Conservation (phyloP, 257 asterid species). For the Jasminum sambac region DNA sequence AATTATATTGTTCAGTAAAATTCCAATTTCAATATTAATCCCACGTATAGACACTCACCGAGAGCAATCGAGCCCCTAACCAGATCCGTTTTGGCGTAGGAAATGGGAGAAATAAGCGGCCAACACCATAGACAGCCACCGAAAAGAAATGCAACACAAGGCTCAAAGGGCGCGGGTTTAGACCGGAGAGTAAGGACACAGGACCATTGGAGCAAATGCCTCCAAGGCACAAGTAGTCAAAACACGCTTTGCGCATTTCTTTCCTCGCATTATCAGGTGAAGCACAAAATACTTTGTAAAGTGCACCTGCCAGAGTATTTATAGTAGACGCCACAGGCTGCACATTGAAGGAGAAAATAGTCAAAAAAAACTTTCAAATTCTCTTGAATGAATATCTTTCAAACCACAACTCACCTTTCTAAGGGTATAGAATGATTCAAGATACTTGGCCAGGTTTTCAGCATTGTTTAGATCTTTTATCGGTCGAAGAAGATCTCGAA, state of each 20-base stretch:
- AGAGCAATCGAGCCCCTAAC: constrained; percentile 20
- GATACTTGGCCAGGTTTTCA: constrained; percentile 26
- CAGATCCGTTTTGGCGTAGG: constrained; percentile 16
- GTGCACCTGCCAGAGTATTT: constrained; percentile 21
- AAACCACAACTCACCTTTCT: constrained; percentile 26
- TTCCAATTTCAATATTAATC: too few relatives aligned
- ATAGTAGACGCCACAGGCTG: constrained; percentile 15
- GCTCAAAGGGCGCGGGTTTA: constrained; percentile 14
- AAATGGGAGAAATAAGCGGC: constrained; percentile 19
- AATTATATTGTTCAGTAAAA: too few relatives aligned
- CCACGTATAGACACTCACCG: constrained; percentile 8
- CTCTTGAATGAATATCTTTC: not conserved
- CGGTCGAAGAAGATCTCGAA: constrained; percentile 36
- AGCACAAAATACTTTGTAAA: constrained; percentile 19
- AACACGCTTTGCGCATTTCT: constrained; percentile 20
- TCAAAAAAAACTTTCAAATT: not conserved
- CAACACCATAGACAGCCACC: constrained; percentile 17
- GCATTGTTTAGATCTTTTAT: constrained; percentile 27
- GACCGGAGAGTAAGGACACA: constrained; percentile 16
- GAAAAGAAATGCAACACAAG: constrained; percentile 20
- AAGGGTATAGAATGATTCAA: constrained; percentile 37
- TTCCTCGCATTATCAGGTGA: constrained; percentile 19
- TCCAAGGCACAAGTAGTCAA: constrained; percentile 21
- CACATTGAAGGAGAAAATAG: not conserved
- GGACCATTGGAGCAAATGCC: constrained; percentile 17